Evolutionary conservation across 768 basidiomycete genomes (phyloP).

Genomic region (Amanita inopinata): DNA sequence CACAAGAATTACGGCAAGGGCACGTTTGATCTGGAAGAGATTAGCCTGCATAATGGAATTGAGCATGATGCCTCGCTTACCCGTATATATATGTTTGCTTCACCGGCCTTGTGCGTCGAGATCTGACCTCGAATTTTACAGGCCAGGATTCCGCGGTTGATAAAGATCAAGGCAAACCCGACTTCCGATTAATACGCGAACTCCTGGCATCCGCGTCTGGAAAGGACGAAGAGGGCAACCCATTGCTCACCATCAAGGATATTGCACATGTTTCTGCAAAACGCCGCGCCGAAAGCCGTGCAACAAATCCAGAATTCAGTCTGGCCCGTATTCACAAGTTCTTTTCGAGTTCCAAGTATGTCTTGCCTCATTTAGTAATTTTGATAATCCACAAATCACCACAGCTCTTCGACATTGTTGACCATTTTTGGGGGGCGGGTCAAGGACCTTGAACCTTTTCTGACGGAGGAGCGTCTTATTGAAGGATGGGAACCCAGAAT

Average conservation of each 20-base stretch:
- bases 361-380: neutral
- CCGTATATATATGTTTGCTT: slow-evolving; percentile 34
- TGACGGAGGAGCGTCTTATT: slow-evolving; percentile 64
- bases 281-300: slow-evolving; percentile 32
- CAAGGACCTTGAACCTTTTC: slow-evolving; percentile 39
- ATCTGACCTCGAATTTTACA: slow-evolving; percentile 15
- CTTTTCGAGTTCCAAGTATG: slow-evolving; percentile 35
- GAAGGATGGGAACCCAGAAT: slow-evolving; percentile 61
- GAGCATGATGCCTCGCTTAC: slow-evolving; percentile 61
- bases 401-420: slow-evolving; percentile 52
- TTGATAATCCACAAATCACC: neutral
- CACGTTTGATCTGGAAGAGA: slow-evolving; percentile 54
- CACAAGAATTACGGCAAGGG: slow-evolving; percentile 47
- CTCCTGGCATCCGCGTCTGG: slow-evolving; percentile 34
- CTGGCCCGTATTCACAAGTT: slow-evolving; percentile 26
- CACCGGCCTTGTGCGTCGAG: neutral
- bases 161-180: slow-evolving; percentile 27
- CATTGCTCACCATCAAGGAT: slow-evolving; percentile 29
- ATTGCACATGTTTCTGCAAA: slow-evolving; percentile 29
- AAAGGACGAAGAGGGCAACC: slow-evolving; percentile 21
- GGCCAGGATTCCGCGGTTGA: slow-evolving; percentile 40
- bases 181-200: slow-evolving; percentile 27
- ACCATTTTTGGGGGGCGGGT: slow-evolving; percentile 59
- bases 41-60: slow-evolving; percentile 68
- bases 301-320: slow-evolving; percentile 31